These are phyloP conservation scores for Jimgerdemannia flammicorona DNA, from an alignment of 192 early-diverging fungal genomes.

Conservation along the genomic window DNA sequence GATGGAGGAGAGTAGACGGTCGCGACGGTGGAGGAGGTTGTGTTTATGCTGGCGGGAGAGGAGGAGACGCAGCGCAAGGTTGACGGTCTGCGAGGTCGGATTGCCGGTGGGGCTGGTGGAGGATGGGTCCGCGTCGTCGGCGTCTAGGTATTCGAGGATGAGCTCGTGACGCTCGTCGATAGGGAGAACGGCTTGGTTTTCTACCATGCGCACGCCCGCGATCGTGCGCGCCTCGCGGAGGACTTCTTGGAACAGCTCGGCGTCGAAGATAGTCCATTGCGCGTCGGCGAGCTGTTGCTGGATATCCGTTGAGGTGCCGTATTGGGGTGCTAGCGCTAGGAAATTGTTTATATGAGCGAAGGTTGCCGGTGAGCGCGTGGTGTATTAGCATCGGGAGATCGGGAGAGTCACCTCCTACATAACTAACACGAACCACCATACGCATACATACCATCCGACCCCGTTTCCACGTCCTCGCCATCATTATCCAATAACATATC, in stretches of 20 bases:
- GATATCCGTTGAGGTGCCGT: conserved; percentile 3
- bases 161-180: conserved; percentile 28
- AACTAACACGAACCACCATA: background rate
- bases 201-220: conserved; percentile 18
- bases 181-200: conserved; percentile 20
- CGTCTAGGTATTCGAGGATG: background rate
- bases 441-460: background rate
- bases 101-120: background rate
- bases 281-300: conserved; percentile 38
- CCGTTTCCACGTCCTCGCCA: background rate
- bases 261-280: conserved; percentile 42
- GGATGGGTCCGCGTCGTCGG: background rate
- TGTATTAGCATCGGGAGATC: no score
- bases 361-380: no score
- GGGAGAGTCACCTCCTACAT: no score
- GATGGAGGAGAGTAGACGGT: conserved; percentile 15
- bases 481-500: background rate
- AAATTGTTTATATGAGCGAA: background rate
- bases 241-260: conserved; percentile 40
- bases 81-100: conserved; percentile 14
- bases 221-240: conserved; percentile 23
- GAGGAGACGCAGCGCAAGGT: conserved; percentile 22
- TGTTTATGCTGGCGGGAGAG: conserved; percentile 23
- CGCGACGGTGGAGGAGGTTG: conserved; percentile 21
- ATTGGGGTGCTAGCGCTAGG: background rate